Percentiles rank a stretch among this genome's conserved stretches.
phyloP scores from a whole-genome alignment of 2,329 filamentous ascomycete genomes.

The Venturia carpophila region DNA sequence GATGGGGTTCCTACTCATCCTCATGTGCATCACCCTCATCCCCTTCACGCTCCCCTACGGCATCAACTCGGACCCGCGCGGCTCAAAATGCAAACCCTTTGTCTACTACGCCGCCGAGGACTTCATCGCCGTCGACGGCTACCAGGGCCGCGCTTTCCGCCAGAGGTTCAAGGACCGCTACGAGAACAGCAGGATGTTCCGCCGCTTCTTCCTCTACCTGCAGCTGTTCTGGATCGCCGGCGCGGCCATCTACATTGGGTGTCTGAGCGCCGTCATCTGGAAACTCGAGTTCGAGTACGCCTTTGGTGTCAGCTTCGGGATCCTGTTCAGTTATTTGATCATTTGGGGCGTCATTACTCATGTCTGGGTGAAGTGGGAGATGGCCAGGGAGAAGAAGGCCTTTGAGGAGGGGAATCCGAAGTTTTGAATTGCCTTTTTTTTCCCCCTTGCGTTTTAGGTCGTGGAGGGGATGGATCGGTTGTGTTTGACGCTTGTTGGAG shows the following conservation, averaged over 20 bases:
- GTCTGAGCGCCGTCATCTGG: constrained; percentile 28
- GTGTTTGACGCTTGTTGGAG: not conserved
- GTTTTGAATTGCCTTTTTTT: not conserved
- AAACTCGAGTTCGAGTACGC: constrained; percentile 26
- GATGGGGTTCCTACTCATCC: constrained; percentile 26
- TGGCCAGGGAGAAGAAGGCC: constrained; percentile 25
- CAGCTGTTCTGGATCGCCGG: constrained; percentile 27
- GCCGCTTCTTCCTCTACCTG: constrained; percentile 26
- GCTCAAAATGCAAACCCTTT: constrained; percentile 25
- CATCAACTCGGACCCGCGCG: constrained; percentile 28
- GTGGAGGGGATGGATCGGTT: not conserved
- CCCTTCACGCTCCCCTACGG: constrained; percentile 28
- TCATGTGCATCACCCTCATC: constrained; percentile 27
- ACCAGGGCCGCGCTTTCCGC: constrained; percentile 28
- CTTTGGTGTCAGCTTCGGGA: constrained; percentile 25
- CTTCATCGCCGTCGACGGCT: constrained; percentile 28
- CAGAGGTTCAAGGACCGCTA: constrained; percentile 28
- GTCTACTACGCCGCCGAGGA: constrained; percentile 30
- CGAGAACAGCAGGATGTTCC: constrained; percentile 25
- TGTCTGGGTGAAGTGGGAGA: constrained; percentile 25
- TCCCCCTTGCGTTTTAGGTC: too few relatives aligned
- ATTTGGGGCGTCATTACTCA: constrained; percentile 23
- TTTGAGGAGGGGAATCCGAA: constrained; percentile 23
- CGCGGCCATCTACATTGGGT: constrained; percentile 25
- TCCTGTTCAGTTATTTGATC: constrained; percentile 26